A percentile compares a stretch with the other conserved stretches of the same genome.
Conservation (phyloP, 768 basidiomycete genomes). For the Kwoniella heveanensis region DNA sequence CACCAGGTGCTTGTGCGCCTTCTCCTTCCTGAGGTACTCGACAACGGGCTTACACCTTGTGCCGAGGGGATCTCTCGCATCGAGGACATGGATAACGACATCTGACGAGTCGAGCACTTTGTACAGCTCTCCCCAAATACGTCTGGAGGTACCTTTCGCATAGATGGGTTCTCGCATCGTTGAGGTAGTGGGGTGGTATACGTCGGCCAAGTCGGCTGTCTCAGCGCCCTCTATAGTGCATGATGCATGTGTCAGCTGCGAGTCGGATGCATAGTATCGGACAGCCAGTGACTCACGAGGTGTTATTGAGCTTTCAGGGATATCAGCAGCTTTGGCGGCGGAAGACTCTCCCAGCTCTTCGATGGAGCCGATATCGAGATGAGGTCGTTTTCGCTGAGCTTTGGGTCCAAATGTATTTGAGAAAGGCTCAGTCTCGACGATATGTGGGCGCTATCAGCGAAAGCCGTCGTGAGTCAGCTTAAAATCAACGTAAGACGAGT, state of each 20-base stretch:
- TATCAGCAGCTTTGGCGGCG: constrained; percentile 45
- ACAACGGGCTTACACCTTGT: constrained; percentile 93
- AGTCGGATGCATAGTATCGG: too few relatives aligned
- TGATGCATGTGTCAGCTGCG: not conserved
- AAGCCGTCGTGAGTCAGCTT: not conserved
- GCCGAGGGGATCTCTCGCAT: constrained; percentile 92
- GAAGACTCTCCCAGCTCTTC: constrained; percentile 71
- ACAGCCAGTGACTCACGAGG: constrained; percentile 60
- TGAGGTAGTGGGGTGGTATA: constrained; percentile 51
- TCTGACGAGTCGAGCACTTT: constrained; percentile 99
- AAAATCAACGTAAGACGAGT: not conserved
- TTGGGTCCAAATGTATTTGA: constrained; percentile 92
- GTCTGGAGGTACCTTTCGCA: constrained; percentile 88
- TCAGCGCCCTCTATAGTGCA: constrained; percentile 17
- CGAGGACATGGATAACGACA: constrained; percentile 89
- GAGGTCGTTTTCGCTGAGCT: constrained; percentile 86
- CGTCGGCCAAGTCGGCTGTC: constrained; percentile 28
- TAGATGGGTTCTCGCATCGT: constrained; percentile 81
- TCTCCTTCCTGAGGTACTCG: constrained; percentile 91
- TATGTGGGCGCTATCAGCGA: constrained; percentile 71
- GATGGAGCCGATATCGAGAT: constrained; percentile 83
- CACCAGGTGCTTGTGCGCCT: constrained; percentile 94
- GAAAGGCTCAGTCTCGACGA: constrained; percentile 95
- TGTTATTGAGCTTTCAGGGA: constrained; percentile 57
- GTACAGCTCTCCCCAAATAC: constrained; percentile 97